phyloP scores from a whole-genome alignment of 2,329 filamentous ascomycete species.

The Teratosphaeria gauchensis region DNA sequence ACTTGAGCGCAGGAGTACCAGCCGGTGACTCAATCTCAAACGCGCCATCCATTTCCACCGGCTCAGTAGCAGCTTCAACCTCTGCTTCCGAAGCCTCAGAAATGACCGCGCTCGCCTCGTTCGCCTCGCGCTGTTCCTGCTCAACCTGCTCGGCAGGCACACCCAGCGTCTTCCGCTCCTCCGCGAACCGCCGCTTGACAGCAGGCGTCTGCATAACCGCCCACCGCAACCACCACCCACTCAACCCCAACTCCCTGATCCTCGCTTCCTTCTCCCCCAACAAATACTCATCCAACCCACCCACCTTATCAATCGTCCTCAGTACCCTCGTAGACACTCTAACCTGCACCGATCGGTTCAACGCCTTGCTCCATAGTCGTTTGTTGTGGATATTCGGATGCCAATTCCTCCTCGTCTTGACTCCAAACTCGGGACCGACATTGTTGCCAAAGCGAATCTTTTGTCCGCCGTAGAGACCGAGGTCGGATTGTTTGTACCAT shows the following conservation, averaged over 20 bases:
- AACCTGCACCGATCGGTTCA: constrained; percentile 56
- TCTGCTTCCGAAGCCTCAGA: constrained; percentile 10
- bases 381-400: constrained; percentile 62
- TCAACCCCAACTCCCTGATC: constrained; percentile 77
- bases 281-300: constrained; percentile 86
- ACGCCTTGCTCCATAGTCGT: constrained; percentile 53
- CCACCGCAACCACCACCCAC: constrained; percentile 86
- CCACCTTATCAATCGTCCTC: constrained; percentile 64
- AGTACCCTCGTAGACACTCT: constrained; percentile 60
- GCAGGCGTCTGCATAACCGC: constrained; percentile 69
- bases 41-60: constrained; percentile 16
- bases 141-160: constrained; percentile 35
- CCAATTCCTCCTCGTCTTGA: constrained; percentile 65
- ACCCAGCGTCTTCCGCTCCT: constrained; percentile 56
- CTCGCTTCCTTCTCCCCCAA: constrained; percentile 67
- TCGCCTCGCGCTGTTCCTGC: constrained; percentile 10
- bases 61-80: constrained; percentile 9
- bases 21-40: constrained; percentile 19
- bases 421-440: constrained; percentile 56
- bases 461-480: constrained; percentile 42
- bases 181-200: constrained; percentile 56
- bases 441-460: constrained; percentile 73
- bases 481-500: constrained; percentile 72
- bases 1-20: constrained; percentile 18
- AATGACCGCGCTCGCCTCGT: constrained; percentile 5